Evolutionary conservation across 805 yeast genomes (phyloP).

Genomic region (Sugiyamaella chiloensis): DNA sequence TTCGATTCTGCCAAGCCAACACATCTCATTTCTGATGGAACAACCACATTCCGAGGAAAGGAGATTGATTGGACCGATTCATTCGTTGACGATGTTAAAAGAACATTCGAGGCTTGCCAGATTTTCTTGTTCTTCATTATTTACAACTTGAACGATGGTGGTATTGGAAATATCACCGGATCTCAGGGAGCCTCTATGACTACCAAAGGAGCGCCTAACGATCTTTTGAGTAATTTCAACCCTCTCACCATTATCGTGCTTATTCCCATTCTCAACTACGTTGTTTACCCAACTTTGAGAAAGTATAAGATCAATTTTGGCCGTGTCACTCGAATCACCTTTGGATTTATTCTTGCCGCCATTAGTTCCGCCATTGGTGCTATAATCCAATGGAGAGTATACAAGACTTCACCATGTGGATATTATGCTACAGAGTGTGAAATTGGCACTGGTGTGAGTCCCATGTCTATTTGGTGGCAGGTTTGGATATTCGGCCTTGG

Average conservation of each 20-base stretch:
- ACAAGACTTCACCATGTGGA: slow-evolving; percentile 52
- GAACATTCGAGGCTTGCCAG: slow-evolving; percentile 59
- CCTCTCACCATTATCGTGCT: slow-evolving; percentile 52
- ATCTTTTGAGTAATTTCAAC: slow-evolving; percentile 52
- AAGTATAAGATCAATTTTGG: slow-evolving; percentile 42
- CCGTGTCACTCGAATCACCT: slow-evolving; percentile 44
- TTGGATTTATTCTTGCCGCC: slow-evolving; percentile 49
- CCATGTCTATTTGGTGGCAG: slow-evolving; percentile 36
- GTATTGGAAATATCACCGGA: slow-evolving; percentile 42
- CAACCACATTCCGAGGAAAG: neutral
- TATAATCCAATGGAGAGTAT: slow-evolving; percentile 46
- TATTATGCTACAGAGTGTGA: slow-evolving; percentile 33
- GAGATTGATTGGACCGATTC: slow-evolving; percentile 50
- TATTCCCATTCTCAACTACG: slow-evolving; percentile 49
- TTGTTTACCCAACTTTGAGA: slow-evolving; percentile 48
- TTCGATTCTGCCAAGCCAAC: slow-evolving; percentile 18
- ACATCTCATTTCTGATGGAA: slow-evolving; percentile 7
- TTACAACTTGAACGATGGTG: slow-evolving; percentile 49
- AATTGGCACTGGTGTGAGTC: slow-evolving; percentile 31
- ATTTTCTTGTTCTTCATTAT: slow-evolving; percentile 61
- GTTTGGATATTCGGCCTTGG: slow-evolving; percentile 39
- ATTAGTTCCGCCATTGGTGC: slow-evolving; percentile 50
- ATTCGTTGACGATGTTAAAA: slow-evolving; percentile 58
- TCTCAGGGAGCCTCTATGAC: slow-evolving; percentile 56
- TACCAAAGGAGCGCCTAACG: slow-evolving; percentile 53